These are phyloP conservation scores for Hortiboletus flavorubellus DNA, from an alignment of 768 basidiomycete genomes.

Conservation along the genomic window DNA sequence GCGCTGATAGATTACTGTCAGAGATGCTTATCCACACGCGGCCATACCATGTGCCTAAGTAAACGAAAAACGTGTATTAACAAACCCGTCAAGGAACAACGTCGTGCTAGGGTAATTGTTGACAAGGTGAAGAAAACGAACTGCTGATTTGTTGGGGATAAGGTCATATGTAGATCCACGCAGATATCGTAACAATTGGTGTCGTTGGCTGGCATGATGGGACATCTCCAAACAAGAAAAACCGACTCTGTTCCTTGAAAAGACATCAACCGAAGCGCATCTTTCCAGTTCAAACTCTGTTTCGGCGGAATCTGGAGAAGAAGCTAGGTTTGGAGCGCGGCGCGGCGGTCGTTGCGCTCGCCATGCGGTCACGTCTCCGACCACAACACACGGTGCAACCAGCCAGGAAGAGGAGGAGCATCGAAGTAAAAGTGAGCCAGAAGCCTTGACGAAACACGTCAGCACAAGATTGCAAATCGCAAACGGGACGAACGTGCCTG, in stretches of 20 bases:
- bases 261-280: neutral
- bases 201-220: neutral
- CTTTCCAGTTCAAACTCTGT: neutral
- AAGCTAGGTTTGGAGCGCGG: slow-evolving; percentile 25
- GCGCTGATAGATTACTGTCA: neutral
- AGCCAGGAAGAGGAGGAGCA: slow-evolving; percentile 61
- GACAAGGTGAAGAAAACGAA: no score
- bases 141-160: neutral
- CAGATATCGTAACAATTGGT: slow-evolving; percentile 12
- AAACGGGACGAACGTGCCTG: slow-evolving; percentile 44
- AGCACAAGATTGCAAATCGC: neutral
- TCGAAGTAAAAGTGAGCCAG: slow-evolving; percentile 68
- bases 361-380: slow-evolving; percentile 52
- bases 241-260: neutral
- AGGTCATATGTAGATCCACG: neutral
- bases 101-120: neutral
- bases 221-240: neutral
- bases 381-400: slow-evolving; percentile 72
- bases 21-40: neutral
- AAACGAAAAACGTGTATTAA: slow-evolving; percentile 9
- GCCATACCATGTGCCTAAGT: neutral
- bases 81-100: neutral
- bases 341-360: slow-evolving; percentile 32
- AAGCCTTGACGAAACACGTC: slow-evolving; percentile 46
- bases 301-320: slow-evolving; percentile 40